A percentile compares a stretch with the other conserved stretches of the same genome.
Conservation (phyloP, 306 rosid genomes). For the Dalbergia cultrata region DNA sequence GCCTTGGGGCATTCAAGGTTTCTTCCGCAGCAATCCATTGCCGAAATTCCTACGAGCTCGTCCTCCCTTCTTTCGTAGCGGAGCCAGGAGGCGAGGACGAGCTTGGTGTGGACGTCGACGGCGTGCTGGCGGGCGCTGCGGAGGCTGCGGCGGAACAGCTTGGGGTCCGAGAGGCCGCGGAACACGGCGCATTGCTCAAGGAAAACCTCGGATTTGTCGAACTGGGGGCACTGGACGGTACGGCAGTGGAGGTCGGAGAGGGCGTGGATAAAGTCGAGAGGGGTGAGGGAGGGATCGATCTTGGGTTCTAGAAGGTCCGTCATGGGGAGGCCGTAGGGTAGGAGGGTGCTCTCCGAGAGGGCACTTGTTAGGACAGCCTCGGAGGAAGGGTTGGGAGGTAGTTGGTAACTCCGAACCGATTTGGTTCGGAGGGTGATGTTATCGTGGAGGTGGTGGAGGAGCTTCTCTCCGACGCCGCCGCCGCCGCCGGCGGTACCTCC, state of each 20-base stretch:
- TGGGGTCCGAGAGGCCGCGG: constrained; percentile 62
- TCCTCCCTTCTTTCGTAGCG: constrained; percentile 85
- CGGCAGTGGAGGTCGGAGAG: constrained; percentile 58
- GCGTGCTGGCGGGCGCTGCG: constrained; percentile 84
- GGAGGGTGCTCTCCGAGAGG: constrained; percentile 51
- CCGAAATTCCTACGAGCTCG: constrained; percentile 65
- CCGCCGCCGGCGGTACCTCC: constrained; percentile 25
- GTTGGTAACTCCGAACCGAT: constrained; percentile 50
- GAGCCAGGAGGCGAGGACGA: constrained; percentile 79
- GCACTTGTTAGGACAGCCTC: constrained; percentile 32
- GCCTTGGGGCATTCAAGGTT: constrained; percentile 81
- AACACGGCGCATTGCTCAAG: constrained; percentile 73
- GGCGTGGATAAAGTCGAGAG: constrained; percentile 61
- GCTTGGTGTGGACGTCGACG: constrained; percentile 69
- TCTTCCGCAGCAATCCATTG: constrained; percentile 78
- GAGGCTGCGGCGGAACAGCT: constrained; percentile 77
- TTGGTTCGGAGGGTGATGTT: constrained; percentile 58
- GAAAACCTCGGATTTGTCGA: constrained; percentile 59
- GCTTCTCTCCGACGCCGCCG: constrained; percentile 63
- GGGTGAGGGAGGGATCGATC: constrained; percentile 59
- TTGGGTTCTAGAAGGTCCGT: constrained; percentile 72
- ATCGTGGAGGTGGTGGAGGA: constrained; percentile 67
- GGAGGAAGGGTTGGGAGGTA: constrained; percentile 39
- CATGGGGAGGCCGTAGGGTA: constrained; percentile 76
- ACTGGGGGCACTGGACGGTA: constrained; percentile 61